A percentile compares a stretch with the other conserved stretches of the same genome.
These are phyloP conservation scores for Podaxis sp. DNA, from an alignment of 768 basidiomycete species.

Conservation along the genomic window DNA sequence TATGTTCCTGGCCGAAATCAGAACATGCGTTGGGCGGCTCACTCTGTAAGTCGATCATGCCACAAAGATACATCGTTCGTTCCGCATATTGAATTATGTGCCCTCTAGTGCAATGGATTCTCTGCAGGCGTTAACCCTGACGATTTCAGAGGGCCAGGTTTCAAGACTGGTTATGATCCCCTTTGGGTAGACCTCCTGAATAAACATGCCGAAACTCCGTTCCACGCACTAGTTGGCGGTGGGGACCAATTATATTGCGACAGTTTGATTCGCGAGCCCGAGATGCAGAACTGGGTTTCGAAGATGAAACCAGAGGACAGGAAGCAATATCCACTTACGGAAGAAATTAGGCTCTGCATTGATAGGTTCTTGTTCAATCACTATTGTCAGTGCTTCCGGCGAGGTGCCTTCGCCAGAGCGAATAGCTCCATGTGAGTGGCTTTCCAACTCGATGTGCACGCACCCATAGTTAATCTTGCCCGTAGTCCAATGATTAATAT, in stretches of 20 bases:
- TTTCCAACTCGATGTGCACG: constrained; percentile 6
- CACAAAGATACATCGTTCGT: not conserved
- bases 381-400: constrained; percentile 84
- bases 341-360: constrained; percentile 72
- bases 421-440: constrained; percentile 83
- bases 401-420: constrained; percentile 87
- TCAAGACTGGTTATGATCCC: constrained; percentile 81
- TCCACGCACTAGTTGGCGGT: constrained; percentile 91
- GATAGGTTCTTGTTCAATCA: constrained; percentile 91
- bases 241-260: constrained; percentile 94
- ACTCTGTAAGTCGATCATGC: constrained; percentile 62
- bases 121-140: constrained; percentile 88
- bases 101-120: constrained; percentile 78
- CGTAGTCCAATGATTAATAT: constrained; percentile 84
- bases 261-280: constrained; percentile 81
- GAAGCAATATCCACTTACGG: constrained; percentile 56
- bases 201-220: constrained; percentile 77
- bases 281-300: constrained; percentile 83
- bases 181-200: constrained; percentile 92
- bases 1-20: constrained; percentile 77
- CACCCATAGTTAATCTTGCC: not conserved
- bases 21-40: constrained; percentile 89
- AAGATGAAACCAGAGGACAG: constrained; percentile 59
- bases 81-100: not conserved
- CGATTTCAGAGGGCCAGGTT: constrained; percentile 81